Base-by-base conservation (phyloP, 2,329 filamentous ascomycete genomes). In the Aspergillus fijiensis region DNA sequence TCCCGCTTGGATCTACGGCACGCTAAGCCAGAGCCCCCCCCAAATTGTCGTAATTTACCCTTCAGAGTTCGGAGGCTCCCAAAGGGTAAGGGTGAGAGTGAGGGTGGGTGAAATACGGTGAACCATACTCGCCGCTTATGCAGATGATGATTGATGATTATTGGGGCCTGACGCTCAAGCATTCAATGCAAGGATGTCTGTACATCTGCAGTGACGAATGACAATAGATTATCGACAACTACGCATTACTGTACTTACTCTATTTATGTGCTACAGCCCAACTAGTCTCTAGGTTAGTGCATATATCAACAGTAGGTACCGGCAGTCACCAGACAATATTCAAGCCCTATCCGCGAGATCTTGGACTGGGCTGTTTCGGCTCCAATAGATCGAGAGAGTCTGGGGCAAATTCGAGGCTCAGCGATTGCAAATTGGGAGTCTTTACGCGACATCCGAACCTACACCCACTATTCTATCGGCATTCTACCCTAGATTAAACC, bases 1-100 rank as follows among this genome's bases (percentile, higher is more conserved):
- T 55, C 53, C 53, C 53, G 53, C 53, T 47, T 55, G 53, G 53
- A 55, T 55, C 53, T 42, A 55, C 53, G 42, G 42, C 53, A 55
- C 53, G 53, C 53, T 55, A 55, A 55, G 23, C 16, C 6, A 55
- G 42, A 55, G 53, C 45, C 27, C 53, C 53, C 53, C 53, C 53
- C 31, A 19, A 45, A 47, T 55, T 47, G 53, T 31, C 39, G 39
- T 45, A 45, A 49, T 29, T 48, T 55, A 49, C 39, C 42, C n/a
- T 45, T 45, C 39, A 45, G 42, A n/a, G 19, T 55, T 48, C 45
- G 29, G 53, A 16, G 42, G 31, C 42, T 47, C 27, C 31, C 42
- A 49, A 31, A 29, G 27, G 27, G 7, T 29, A 2, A 27, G 27
- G 27, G 27, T 23, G 23, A 23, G 23, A 4, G 23, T 23, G 9